Evolutionary conservation across 495 filamentous ascomycete species (phyloP), one percentile per base, ranked within the genome.

Genomic region (Lasiosphaeria miniovina): DNA sequence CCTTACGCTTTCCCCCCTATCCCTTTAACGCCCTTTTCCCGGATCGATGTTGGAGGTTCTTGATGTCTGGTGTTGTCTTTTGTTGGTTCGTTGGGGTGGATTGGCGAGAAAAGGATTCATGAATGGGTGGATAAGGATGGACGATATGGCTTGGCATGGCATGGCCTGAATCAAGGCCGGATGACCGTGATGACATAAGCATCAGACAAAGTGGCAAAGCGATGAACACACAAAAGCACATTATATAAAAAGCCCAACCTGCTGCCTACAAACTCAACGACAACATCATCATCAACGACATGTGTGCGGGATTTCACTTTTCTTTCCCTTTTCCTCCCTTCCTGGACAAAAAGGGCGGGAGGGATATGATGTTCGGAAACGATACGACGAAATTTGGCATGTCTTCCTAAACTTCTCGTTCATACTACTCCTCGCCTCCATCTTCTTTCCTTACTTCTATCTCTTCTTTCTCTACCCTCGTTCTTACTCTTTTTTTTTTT

Each of bases 111-210:
- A 24, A 24, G 24, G 24, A 24, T 24, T 24, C 24, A 24, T 24
- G 56, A 54, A 56, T 24, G 61, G 48, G 35, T 59, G 55, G 58
- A 55, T 49, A 49, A n/a, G 59, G 41, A 57, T 17, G 14, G 8
- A 36, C 24, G 38, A 43, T 41, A 65, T 11, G 31, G 43, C 31
- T 6, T n/a, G 43, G 45, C 12, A 45, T 49, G 49, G 49, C 9
- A 34, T 6, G 24, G 33, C 24, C 24, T 24, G 24, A 24, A 24
- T 24, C 24, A 24, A 24, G 24, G 24, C 24, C 24, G 24, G 6
- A 14, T 3, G 49, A 33, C 6, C 6, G 17, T 34, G 49, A 52
- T 34, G 50, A 48, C 41, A 58, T 61, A 24, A 24, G 43, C 43
- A 46, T n/a, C 12, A 4, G 43, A 46, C 15, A n/a, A 46, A 46